A percentile compares a stretch with the other conserved stretches of the same genome.
Evolutionary conservation across 176 grass and related monocot species (phyloP).

Genomic region (Avena atlantica): DNA sequence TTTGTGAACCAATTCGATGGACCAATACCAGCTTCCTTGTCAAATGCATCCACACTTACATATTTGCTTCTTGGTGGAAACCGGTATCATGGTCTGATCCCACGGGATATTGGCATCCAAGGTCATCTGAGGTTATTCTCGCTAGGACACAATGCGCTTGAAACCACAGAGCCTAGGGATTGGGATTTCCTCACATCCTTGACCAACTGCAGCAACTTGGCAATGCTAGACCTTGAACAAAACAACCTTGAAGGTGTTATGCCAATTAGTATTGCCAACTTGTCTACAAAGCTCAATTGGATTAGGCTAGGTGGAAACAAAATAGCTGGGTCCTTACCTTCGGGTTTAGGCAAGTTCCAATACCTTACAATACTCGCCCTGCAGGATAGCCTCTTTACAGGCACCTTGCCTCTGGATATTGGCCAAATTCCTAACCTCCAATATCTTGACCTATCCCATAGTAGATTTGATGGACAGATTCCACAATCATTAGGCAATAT

Average conservation of each 20-base stretch:
- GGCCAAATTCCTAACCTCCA: background rate
- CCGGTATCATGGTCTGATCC: constrained; percentile 7
- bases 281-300: background rate
- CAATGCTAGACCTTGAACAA: background rate
- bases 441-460: background rate
- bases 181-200: constrained; percentile 40
- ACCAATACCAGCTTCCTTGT: constrained; percentile 17
- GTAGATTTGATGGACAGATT: constrained; percentile 9
- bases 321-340: constrained; percentile 27
- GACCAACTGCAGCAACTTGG: constrained; percentile 28
- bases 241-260: constrained; percentile 34
- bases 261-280: constrained; percentile 26
- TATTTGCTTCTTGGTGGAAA: background rate
- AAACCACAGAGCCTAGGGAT: background rate
- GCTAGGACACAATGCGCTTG: background rate
- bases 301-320: background rate
- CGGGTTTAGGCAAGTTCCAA: too few relatives aligned
- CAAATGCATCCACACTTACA: constrained; percentile 27
- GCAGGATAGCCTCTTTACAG: constrained; percentile 41
- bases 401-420: constrained; percentile 22
- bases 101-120: constrained; percentile 35
- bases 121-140: background rate
- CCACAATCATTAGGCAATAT: constrained; percentile 36
- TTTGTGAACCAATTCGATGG: background rate
- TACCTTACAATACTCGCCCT: too few relatives aligned